Percentiles rank a stretch among this genome's conserved stretches.
These are phyloP conservation scores for Lolium rigidum DNA, from an alignment of 176 grass and related monocot genomes.

Conservation along the genomic window DNA sequence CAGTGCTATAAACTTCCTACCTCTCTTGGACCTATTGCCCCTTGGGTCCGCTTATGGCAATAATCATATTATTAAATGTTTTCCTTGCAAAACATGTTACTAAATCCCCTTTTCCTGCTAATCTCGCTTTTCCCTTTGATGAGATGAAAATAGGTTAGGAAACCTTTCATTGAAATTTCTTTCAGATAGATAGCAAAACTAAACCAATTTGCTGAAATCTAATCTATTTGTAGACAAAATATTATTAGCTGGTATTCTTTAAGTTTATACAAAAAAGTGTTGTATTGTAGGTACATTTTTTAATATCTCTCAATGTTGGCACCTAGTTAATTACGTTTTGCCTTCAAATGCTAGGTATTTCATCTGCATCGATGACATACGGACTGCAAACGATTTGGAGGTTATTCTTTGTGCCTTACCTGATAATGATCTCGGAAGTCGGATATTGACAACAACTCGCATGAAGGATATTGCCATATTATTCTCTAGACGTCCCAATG, in stretches of 20 bases:
- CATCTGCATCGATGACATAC: constrained; percentile 12
- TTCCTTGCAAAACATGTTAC: neutral
- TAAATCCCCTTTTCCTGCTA: neutral
- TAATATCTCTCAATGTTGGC: neutral
- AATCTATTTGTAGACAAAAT: neutral
- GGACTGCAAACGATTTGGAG: neutral
- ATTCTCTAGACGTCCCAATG: constrained; percentile 1
- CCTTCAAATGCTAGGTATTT: constrained; percentile 27
- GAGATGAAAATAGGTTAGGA: neutral
- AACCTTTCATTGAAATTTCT: neutral
- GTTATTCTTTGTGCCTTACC: constrained; percentile 19
- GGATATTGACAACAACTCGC: constrained; percentile 37
- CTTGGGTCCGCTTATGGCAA: neutral
- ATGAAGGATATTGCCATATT: constrained; percentile 9
- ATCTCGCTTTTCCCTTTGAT: neutral
- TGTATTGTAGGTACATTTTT: neutral
- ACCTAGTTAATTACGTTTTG: neutral
- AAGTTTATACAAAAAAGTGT: neutral
- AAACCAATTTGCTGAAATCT: neutral
- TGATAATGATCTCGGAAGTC: constrained; percentile 6
- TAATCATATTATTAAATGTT: neutral
- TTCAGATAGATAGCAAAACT: neutral
- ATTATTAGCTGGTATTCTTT: neutral
- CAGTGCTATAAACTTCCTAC: neutral
- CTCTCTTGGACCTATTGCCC: neutral